phyloP scores from a whole-genome alignment of 139 green algal species.

The Nannochloris sp. region DNA sequence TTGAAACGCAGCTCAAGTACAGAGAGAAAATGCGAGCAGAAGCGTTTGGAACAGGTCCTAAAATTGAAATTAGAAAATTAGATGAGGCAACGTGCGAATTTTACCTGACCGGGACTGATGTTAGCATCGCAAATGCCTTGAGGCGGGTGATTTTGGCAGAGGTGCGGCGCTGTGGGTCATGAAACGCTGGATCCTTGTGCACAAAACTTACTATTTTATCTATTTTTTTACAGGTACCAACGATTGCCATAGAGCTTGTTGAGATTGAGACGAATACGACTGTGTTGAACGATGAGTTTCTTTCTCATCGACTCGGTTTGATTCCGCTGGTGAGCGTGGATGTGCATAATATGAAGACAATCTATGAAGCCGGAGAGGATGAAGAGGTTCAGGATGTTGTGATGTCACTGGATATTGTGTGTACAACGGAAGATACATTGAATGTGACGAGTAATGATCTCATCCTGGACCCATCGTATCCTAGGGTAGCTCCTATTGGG shows the following conservation, averaged over 20 bases:
- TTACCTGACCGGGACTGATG: conserved; percentile 74
- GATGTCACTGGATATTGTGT: conserved; percentile 51
- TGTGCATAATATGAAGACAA: conserved; percentile 51
- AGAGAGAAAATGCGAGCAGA: no score
- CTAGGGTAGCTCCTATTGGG: conserved; percentile 32
- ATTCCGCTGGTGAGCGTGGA: conserved; percentile 68
- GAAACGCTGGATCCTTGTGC: neutral
- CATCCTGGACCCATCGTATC: conserved; percentile 16
- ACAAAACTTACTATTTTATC: no score
- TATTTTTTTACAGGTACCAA: conserved; percentile 64
- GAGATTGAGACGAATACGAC: conserved; percentile 96
- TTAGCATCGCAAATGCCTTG: conserved; percentile 85
- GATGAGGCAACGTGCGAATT: conserved; percentile 78
- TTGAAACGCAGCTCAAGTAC: no score
- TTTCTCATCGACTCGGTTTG: conserved; percentile 77
- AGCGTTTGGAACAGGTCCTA: neutral
- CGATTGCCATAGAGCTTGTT: conserved; percentile 96
- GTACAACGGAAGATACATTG: conserved; percentile 50
- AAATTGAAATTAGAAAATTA: conserved; percentile 11
- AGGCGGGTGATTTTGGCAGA: conserved; percentile 87
- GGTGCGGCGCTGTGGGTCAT: conserved; percentile 6
- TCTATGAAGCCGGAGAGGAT: conserved; percentile 36
- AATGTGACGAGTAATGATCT: conserved; percentile 57
- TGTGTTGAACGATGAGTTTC: conserved; percentile 95
- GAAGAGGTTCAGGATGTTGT: conserved; percentile 46